A percentile compares a stretch with the other conserved stretches of the same genome.
phyloP scores from a whole-genome alignment of 352 stramenopile species.

The Phytophthora sansomeana region DNA sequence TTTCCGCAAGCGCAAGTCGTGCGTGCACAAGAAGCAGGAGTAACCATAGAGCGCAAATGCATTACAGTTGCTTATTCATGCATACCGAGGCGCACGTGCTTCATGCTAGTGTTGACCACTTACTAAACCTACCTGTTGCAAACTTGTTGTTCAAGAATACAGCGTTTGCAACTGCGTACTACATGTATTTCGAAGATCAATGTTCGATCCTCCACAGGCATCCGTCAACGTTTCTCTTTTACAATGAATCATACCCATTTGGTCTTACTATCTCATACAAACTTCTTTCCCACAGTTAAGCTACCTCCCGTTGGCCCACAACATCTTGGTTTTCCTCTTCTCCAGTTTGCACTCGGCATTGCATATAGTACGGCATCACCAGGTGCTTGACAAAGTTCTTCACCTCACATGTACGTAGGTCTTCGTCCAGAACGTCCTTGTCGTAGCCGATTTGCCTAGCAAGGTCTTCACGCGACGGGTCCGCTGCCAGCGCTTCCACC shows the following conservation, averaged over 20 bases:
- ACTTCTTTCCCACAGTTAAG: conserved; percentile 5
- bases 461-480: conserved; percentile 64
- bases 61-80: too few species aligned
- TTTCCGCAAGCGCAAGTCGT: conserved; percentile 49
- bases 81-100: too few species aligned
- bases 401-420: conserved; percentile 70
- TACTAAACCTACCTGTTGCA: too few species aligned
- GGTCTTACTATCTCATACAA: not conserved
- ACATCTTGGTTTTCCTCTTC: conserved; percentile 20
- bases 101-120: too few species aligned
- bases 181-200: too few species aligned
- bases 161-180: too few species aligned
- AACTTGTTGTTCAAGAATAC: too few species aligned
- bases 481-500: conserved; percentile 61
- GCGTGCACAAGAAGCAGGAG: conserved; percentile 36
- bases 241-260: not conserved
- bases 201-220: too few species aligned
- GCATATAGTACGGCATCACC: conserved; percentile 66
- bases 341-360: conserved; percentile 13
- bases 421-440: conserved; percentile 72
- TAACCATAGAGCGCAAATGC: conserved; percentile 29
- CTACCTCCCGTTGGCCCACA: conserved; percentile 33
- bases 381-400: conserved; percentile 80
- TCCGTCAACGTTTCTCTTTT: too few species aligned
- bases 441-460: conserved; percentile 74